Evolutionary conservation across 371 early-diverging fungal species (phyloP), one percentile per base, ranked within the genome.

Genomic region (Mortierella sp.): DNA sequence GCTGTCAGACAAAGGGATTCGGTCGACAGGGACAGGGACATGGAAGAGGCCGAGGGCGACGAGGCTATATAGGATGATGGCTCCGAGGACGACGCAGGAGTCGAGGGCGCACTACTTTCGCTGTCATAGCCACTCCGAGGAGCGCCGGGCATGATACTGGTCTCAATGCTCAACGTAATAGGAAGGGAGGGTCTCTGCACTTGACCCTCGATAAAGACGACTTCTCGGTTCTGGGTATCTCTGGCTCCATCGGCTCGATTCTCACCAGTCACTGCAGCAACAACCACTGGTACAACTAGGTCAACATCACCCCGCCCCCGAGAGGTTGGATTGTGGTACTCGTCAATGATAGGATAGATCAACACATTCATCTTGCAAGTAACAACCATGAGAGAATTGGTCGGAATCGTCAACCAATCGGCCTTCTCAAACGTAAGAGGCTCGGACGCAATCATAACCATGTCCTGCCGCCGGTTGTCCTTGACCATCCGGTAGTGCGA

Each of bases 321-420:
- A 1, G 34, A 65, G 26, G 16, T 60, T 28, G 86, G 79, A 54
- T 77, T 91, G 84, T 93, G 93, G 87, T 89, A 94, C 80, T 94
- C 88, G 76, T 96, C 96, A 73, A 90, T 89, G 87, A 97, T 94
- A 10, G 97, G 97, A 60, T 93, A 94, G 72, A 95, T 80, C 31
- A 95, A 88, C 1, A 97, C 94, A 60, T 96, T 97, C 74, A 95
- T 83, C 83, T 92, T 94, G 13, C 95, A 92, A 31, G 96, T 96
- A 54, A 97, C 92, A 21, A 96, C 92, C 52, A 96, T 83, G 60
- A 95, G 74, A 16, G 95, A 95, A 77, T 97, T 97, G 24, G 94
- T 93, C 4, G 97, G 97, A 50, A 97, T 93, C 31, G 92, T 92
- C 70, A 95, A 79, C 97, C 97, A 97, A 86, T 97, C 97, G 0